Conservation (phyloP, 345 rosid genomes). For the Diplotaxis tenuifolia region DNA sequence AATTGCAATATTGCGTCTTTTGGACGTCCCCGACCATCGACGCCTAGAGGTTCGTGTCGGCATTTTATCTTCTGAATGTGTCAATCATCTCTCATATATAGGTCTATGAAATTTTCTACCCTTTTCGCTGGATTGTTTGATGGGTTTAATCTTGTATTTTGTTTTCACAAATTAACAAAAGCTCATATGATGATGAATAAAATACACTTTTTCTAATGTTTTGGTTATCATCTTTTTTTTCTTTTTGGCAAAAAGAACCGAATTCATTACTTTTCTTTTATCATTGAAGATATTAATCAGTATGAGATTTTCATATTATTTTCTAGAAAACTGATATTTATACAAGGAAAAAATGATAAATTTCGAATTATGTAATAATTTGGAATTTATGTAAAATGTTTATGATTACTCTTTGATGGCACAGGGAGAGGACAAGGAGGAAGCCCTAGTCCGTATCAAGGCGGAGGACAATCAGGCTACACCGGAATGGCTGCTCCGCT, state of each 20-base stretch:
- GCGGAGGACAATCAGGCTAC: conserved; percentile 48
- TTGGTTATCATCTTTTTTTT: neutral
- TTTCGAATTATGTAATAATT: conserved; percentile 4
- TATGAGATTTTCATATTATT: neutral
- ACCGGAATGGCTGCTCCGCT: conserved; percentile 51
- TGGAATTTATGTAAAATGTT: neutral
- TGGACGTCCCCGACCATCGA: conserved; percentile 80
- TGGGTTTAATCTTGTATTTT: neutral
- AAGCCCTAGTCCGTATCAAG: conserved; percentile 47
- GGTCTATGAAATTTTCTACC: neutral
- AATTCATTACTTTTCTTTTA: neutral
- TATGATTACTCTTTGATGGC: conserved; percentile 12
- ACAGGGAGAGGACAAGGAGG: conserved; percentile 71
- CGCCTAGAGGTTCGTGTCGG: conserved; percentile 63
- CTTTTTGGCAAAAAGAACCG: neutral
- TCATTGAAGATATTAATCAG: neutral
- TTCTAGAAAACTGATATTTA: no score
- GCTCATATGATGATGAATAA: neutral
- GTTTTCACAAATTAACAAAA: neutral
- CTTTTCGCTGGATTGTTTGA: neutral
- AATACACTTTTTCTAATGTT: neutral
- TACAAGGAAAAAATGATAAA: conserved; percentile 13
- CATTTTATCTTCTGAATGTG: neutral
- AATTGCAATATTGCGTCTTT: conserved; percentile 90
- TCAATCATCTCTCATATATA: conserved; percentile 10